Conservation (phyloP, 352 stramenopile genomes). For the Globisporangium alternatum region DNA sequence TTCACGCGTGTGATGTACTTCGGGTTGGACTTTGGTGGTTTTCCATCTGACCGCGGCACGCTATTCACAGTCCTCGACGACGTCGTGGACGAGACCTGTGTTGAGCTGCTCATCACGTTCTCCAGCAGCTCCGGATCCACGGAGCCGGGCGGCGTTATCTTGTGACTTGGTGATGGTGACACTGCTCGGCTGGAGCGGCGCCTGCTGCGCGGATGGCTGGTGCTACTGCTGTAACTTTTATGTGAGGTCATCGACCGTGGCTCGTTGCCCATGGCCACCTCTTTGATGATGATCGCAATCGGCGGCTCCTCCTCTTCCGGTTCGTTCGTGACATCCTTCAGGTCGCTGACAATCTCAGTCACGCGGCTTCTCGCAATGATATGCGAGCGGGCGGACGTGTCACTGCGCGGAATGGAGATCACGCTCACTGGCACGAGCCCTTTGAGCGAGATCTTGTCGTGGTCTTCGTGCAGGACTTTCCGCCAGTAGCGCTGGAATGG, state of each 20-base stretch:
- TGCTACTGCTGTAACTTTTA: background rate
- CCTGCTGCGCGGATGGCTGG: constrained; percentile 9
- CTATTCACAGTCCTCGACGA: constrained; percentile 1
- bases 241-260: background rate
- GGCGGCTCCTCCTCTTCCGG: constrained; percentile 15
- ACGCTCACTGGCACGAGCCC: constrained; percentile 19
- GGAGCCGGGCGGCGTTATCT: constrained; percentile 10
- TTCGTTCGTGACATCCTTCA: constrained; percentile 12
- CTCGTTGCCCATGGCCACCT: constrained; percentile 3
- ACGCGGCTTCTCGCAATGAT: constrained; percentile 20
- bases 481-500: constrained; percentile 34
- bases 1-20: constrained; percentile 23
- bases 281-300: constrained; percentile 15
- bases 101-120: constrained; percentile 14
- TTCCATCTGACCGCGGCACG: constrained; percentile 9
- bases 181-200: constrained; percentile 1
- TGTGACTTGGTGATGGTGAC: constrained; percentile 4
- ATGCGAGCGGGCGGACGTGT: constrained; percentile 17
- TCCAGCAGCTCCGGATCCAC: constrained; percentile 12
- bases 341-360: constrained; percentile 11
- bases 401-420: constrained; percentile 18
- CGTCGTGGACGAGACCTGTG: constrained; percentile 8
- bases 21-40: constrained; percentile 16
- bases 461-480: constrained; percentile 30
- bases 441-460: constrained; percentile 28